Conservation (phyloP, 768 basidiomycete genomes). For the Mrakia blollopis region DNA sequence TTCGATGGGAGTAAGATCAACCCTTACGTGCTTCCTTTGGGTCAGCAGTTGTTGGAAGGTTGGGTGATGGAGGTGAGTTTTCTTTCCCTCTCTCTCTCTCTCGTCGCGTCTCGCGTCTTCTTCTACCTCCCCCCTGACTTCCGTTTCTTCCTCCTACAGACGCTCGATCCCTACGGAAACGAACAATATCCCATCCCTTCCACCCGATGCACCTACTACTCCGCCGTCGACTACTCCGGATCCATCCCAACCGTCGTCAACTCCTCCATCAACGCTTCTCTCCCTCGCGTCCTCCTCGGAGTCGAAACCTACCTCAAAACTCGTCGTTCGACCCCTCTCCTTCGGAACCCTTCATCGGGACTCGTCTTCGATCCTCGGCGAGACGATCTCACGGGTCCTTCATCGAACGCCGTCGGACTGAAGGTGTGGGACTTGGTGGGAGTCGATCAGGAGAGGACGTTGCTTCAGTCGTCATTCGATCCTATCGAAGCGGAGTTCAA, state of each 20-base stretch:
- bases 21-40: constrained; percentile 64
- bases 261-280: constrained; percentile 70
- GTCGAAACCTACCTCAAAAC: constrained; percentile 71
- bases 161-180: constrained; percentile 87
- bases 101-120: not conserved
- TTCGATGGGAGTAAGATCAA: constrained; percentile 68
- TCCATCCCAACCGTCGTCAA: constrained; percentile 79
- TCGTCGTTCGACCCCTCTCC: constrained; percentile 60
- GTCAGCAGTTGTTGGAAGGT: constrained; percentile 78
- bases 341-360: constrained; percentile 63
- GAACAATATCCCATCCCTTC: constrained; percentile 94
- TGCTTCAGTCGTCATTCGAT: constrained; percentile 37
- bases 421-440: constrained; percentile 39
- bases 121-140: not conserved
- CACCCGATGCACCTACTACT: constrained; percentile 75
- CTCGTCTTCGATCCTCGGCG: constrained; percentile 6
- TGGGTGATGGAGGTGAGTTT: constrained; percentile 57
- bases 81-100: too few species aligned
- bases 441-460: constrained; percentile 35
- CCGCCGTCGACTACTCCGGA: constrained; percentile 80
- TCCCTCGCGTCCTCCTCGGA: constrained; percentile 65
- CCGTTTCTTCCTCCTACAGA: constrained; percentile 52
- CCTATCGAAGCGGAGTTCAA: constrained; percentile 32
- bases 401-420: constrained; percentile 35
- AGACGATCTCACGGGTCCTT: constrained; percentile 33